Evolutionary conservation across 2,329 filamentous ascomycete species (phyloP).

Genomic region (Hymenoscyphus scutula): DNA sequence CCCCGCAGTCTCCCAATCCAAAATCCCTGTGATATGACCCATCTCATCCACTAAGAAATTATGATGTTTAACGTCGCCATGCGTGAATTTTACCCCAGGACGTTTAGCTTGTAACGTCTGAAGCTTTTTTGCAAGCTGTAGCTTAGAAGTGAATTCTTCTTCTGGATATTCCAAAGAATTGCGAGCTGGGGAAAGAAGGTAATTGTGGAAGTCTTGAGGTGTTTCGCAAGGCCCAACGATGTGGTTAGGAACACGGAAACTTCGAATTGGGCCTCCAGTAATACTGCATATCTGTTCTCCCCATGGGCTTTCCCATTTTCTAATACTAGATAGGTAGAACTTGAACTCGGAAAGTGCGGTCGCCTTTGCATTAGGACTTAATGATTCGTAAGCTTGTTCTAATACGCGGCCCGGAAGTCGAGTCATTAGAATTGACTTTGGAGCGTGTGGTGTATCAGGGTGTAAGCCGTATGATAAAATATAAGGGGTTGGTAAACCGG

Average conservation of each 20-base stretch:
- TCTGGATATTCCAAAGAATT: constrained; percentile 18
- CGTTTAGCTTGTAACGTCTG: constrained; percentile 16
- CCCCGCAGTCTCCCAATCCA: constrained; percentile 49
- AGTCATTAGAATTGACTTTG: constrained; percentile 43
- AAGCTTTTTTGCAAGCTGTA: constrained; percentile 18
- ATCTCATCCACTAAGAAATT: constrained; percentile 44
- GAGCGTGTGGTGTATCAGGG: constrained; percentile 31
- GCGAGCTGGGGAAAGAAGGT: constrained; percentile 20
- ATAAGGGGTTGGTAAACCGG: constrained; percentile 38
- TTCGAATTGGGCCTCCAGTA: constrained; percentile 24
- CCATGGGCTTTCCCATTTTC: constrained; percentile 36
- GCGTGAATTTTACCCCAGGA: constrained; percentile 41
- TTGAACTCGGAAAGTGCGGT: constrained; percentile 39
- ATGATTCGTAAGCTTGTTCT: constrained; percentile 31
- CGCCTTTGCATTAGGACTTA: constrained; percentile 34
- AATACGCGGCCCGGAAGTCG: constrained; percentile 38
- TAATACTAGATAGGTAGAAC: constrained; percentile 37
- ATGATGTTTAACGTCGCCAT: constrained; percentile 47
- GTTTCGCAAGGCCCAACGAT: constrained; percentile 23
- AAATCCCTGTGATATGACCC: constrained; percentile 41
- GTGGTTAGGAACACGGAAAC: constrained; percentile 24
- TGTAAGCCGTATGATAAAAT: constrained; percentile 39
- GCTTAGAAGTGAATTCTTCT: constrained; percentile 14
- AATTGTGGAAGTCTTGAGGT: constrained; percentile 23
- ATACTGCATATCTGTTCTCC: constrained; percentile 22